phyloP scores from a whole-genome alignment of 2,329 filamentous ascomycete species.

The Ophiosphaerella narmari region DNA sequence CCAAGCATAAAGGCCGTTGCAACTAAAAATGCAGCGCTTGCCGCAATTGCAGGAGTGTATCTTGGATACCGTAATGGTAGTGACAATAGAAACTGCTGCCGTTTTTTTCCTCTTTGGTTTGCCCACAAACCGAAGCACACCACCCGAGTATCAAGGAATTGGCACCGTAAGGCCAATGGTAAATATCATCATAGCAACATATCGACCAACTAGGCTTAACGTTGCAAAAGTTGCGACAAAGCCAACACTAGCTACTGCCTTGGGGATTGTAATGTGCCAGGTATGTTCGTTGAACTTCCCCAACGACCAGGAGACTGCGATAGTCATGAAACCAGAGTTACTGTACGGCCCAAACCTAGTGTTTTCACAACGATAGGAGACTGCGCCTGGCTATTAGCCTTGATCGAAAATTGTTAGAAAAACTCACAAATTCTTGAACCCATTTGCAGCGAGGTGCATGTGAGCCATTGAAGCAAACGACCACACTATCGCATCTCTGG shows the following conservation, averaged over 20 bases:
- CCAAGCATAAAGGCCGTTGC: too few relatives aligned
- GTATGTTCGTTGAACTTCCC: conserved; percentile 37
- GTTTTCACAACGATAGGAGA: conserved; percentile 40
- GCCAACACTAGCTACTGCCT: conserved; percentile 33
- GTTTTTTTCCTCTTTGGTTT: conserved; percentile 51
- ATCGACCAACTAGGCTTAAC: conserved; percentile 35
- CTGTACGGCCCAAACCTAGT: conserved; percentile 35
- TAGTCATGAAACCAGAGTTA: conserved; percentile 28
- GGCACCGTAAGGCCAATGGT: conserved; percentile 35
- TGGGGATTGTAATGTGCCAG: conserved; percentile 38
- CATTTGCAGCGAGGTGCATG: conserved; percentile 20
- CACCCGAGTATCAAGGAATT: conserved; percentile 46
- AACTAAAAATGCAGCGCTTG: too few relatives aligned
- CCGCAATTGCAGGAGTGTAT: too few relatives aligned
- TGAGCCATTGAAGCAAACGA: conserved; percentile 24
- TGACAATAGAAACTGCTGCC: conserved; percentile 47
- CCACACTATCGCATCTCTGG: conserved; percentile 18
- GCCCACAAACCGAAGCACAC: conserved; percentile 44
- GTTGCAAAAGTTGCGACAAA: conserved; percentile 35
- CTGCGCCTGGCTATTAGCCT: too few relatives aligned
- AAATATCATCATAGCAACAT: conserved; percentile 41
- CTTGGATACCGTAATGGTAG: too few relatives aligned
- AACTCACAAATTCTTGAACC: conserved; percentile 34
- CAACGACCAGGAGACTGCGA: conserved; percentile 30
- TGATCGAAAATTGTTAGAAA: too few relatives aligned